phyloP scores from a whole-genome alignment of 176 grass and related monocot genomes.

The Carex kokanica region DNA sequence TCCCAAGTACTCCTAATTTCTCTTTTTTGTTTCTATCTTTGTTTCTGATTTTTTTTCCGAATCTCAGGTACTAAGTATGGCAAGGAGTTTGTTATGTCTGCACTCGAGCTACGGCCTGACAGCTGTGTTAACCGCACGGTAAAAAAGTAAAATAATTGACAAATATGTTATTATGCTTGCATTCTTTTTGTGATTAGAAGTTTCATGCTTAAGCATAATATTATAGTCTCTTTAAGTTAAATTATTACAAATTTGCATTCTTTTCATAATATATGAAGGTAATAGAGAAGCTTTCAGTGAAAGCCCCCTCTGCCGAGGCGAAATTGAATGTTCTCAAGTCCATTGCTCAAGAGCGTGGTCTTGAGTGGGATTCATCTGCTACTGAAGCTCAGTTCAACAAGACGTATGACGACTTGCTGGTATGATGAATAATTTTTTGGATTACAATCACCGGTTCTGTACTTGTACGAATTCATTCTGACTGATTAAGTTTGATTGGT shows the following conservation, averaged over 20 bases:
- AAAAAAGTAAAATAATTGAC: slow-evolving; percentile 25
- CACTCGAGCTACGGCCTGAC: slow-evolving; percentile 79
- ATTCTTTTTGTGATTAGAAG: not conserved
- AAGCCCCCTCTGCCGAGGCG: slow-evolving; percentile 68
- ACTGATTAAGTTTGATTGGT: slow-evolving; percentile 21
- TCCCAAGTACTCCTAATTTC: not conserved
- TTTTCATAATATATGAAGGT: slow-evolving; percentile 40
- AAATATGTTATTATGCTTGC: slow-evolving; percentile 15
- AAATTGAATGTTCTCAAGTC: slow-evolving; percentile 82
- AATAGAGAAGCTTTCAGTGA: slow-evolving; percentile 97
- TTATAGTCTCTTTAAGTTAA: not conserved
- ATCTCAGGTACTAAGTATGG: slow-evolving; percentile 85
- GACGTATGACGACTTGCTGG: slow-evolving; percentile 96
- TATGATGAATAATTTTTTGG: slow-evolving; percentile 32
- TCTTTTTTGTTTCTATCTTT: not conserved
- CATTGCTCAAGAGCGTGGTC: slow-evolving; percentile 71
- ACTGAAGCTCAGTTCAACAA: slow-evolving; percentile 82
- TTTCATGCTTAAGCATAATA: not conserved
- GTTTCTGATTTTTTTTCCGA: slow-evolving; percentile 11
- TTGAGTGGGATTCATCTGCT: slow-evolving; percentile 88
- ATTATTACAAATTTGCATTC: not conserved
- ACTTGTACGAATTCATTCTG: slow-evolving; percentile 8
- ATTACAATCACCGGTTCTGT: slow-evolving; percentile 4
- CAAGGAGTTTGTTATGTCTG: slow-evolving; percentile 80
- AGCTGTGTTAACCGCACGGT: slow-evolving; percentile 90